phyloP scores from a whole-genome alignment of 306 rosid species.

The Prunus kanzakura region DNA sequence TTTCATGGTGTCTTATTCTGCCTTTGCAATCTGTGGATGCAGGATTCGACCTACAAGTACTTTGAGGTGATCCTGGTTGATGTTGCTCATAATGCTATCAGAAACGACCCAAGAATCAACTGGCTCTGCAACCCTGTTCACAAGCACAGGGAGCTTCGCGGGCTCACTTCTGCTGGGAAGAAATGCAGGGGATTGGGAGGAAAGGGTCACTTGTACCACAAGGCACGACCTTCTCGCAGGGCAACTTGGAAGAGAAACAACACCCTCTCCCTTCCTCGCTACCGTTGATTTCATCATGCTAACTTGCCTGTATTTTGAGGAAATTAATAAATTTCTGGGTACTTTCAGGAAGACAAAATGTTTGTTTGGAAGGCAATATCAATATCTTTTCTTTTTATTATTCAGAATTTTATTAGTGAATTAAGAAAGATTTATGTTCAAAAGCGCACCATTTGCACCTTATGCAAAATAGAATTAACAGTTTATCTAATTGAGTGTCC shows the following conservation, averaged over 20 bases:
- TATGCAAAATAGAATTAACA: no score
- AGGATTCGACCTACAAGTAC: constrained; percentile 83
- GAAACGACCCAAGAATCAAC: constrained; percentile 80
- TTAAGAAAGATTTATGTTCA: no score
- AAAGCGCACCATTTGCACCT: no score
- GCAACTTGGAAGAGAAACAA: constrained; percentile 89
- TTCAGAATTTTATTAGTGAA: no score
- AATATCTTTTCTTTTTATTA: no score
- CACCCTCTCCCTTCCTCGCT: constrained; percentile 68
- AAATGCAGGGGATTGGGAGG: constrained; percentile 72
- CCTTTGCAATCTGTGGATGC: background rate
- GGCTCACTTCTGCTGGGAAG: constrained; percentile 82
- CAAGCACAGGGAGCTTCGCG: constrained; percentile 41
- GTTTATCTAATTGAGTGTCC: no score
- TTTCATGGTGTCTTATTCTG: background rate
- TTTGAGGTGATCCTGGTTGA: constrained; percentile 68
- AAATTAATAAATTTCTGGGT: constrained; percentile 2
- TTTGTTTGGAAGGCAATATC: no score
- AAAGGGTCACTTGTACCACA: constrained; percentile 50
- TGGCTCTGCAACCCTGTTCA: constrained; percentile 59
- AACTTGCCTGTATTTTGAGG: background rate
- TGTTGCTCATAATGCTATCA: constrained; percentile 67
- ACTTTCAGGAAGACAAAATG: constrained; percentile 16
- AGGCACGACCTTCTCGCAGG: constrained; percentile 47
- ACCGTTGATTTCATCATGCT: constrained; percentile 38